A percentile compares a stretch with the other conserved stretches of the same genome.
Evolutionary conservation across 345 rosid species (phyloP).

Genomic region (Eucalyptus urophylla): DNA sequence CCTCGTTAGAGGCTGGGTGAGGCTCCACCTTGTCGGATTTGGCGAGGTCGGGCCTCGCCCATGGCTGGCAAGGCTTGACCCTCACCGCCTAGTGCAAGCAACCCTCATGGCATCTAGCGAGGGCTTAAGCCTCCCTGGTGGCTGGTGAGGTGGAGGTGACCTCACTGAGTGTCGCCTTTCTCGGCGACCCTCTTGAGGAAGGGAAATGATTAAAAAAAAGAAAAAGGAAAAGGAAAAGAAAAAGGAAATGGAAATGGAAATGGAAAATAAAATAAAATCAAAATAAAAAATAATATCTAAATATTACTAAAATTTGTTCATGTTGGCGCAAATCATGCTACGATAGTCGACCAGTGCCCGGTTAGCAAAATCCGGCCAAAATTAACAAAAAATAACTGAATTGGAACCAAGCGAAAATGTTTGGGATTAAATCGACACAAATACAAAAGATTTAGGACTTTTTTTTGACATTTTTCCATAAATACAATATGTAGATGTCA

Average conservation of each 20-base stretch:
- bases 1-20: accelerated
- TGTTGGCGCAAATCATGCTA: accelerated
- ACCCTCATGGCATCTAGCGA: accelerated
- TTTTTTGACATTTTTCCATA: neutral
- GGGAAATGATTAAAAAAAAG: too few relatives aligned
- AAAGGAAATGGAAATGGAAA: too few relatives aligned
- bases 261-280: too few relatives aligned
- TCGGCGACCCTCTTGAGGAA: accelerated
- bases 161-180: accelerated
- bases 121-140: too few relatives aligned
- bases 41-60: accelerated
- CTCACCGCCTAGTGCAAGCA: accelerated
- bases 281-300: too few relatives aligned
- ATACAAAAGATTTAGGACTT: accelerated
- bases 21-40: accelerated
- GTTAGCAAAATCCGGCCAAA: too few relatives aligned
- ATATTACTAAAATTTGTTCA: too few relatives aligned
- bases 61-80: too few relatives aligned
- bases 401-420: too few relatives aligned
- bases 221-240: accelerated
- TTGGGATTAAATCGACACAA: too few relatives aligned
- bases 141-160: too few relatives aligned
- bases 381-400: accelerated
- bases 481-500: neutral
- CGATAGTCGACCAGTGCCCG: accelerated